Percentiles rank a stretch among this genome's conserved stretches.
Evolutionary conservation across 345 rosid genomes (phyloP).

Genomic region (Hibiscus syriacus): DNA sequence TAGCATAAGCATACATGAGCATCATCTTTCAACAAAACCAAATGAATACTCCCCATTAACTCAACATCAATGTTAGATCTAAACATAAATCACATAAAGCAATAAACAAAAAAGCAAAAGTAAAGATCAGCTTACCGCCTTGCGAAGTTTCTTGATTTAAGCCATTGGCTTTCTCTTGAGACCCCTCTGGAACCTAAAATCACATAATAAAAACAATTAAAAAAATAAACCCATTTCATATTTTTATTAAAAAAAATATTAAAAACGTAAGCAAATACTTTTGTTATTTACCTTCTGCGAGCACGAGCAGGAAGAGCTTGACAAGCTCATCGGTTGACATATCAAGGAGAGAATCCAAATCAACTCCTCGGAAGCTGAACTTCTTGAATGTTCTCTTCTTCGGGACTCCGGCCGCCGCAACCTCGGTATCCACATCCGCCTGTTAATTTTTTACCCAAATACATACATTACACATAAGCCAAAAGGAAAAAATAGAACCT

Average conservation of each 20-base stretch:
- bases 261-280: too few species aligned
- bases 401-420: constrained; percentile 41
- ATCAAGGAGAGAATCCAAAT: constrained; percentile 82
- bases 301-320: constrained; percentile 81
- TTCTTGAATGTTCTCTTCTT: constrained; percentile 90
- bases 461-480: neutral
- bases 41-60: too few species aligned
- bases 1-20: too few species aligned
- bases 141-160: constrained; percentile 69
- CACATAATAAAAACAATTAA: neutral
- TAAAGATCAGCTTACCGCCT: constrained; percentile 44
- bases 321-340: constrained; percentile 95
- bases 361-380: constrained; percentile 77
- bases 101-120: neutral
- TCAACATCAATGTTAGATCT: neutral
- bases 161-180: constrained; percentile 86
- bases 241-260: neutral
- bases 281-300: constrained; percentile 66
- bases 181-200: constrained; percentile 81
- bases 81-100: neutral
- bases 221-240: neutral
- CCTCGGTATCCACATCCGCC: constrained; percentile 45
- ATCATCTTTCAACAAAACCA: too few species aligned
- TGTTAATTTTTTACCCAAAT: neutral
- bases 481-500: neutral